Conservation (phyloP, 306 rosid species). For the Quercus berberidifolia region DNA sequence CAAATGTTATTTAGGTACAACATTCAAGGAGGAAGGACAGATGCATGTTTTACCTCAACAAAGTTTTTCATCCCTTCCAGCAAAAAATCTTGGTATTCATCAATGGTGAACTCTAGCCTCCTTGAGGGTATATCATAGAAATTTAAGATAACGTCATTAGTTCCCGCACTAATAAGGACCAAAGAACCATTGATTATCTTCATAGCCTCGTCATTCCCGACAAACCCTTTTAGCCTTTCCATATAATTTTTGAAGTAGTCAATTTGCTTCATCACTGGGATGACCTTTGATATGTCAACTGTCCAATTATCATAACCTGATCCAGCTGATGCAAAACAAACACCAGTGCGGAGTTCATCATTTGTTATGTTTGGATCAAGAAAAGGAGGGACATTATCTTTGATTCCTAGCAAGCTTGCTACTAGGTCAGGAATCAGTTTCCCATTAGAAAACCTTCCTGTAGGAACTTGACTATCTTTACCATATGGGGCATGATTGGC, state of each 20-base stretch:
- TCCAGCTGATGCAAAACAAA: conserved; percentile 60
- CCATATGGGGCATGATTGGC: conserved; percentile 64
- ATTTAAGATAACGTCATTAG: conserved; percentile 55
- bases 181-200: conserved; percentile 35
- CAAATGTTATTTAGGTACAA: not conserved
- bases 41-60: conserved; percentile 34
- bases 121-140: conserved; percentile 51
- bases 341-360: conserved; percentile 51
- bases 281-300: conserved; percentile 7
- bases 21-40: not conserved
- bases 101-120: conserved; percentile 27
- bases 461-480: conserved; percentile 45
- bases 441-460: conserved; percentile 68
- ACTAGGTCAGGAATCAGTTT: conserved; percentile 54
- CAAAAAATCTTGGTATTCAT: conserved; percentile 57
- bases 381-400: conserved; percentile 58
- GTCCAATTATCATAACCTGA: conserved; percentile 56
- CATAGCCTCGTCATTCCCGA: conserved; percentile 38
- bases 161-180: conserved; percentile 55
- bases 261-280: conserved; percentile 46
- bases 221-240: conserved; percentile 31
- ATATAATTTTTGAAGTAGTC: conserved; percentile 43
- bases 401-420: conserved; percentile 41
- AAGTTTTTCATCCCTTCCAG: conserved; percentile 36
- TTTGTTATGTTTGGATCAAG: conserved; percentile 41